phyloP scores from a whole-genome alignment of 352 stramenopile genomes.

The Globisporangium viniferum region DNA sequence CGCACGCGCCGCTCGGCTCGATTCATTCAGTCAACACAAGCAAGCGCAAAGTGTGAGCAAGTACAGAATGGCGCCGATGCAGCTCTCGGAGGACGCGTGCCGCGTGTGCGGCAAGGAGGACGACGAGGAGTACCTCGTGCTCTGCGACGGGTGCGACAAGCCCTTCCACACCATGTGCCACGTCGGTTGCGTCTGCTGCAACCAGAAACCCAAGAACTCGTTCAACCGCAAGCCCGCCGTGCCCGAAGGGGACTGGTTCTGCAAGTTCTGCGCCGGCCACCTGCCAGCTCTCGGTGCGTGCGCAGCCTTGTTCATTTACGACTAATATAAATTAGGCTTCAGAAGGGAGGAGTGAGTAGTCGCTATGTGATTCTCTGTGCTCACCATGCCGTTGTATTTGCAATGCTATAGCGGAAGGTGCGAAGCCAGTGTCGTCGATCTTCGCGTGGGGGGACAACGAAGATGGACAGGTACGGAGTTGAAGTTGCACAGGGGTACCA shows the following conservation, averaged over 20 bases:
- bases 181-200: slow-evolving; percentile 74
- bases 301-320: not conserved
- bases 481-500: not conserved
- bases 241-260: slow-evolving; percentile 83
- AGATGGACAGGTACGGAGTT: slow-evolving; percentile 57
- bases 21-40: not conserved
- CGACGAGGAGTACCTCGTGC: slow-evolving; percentile 72
- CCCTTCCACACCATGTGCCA: slow-evolving; percentile 76
- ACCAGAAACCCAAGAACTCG: slow-evolving; percentile 71
- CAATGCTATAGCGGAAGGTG: slow-evolving; percentile 28
- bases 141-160: slow-evolving; percentile 78
- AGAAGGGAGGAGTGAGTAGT: not conserved
- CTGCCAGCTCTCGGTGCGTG: slow-evolving; percentile 43
- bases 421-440: slow-evolving; percentile 46
- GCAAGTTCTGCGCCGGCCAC: slow-evolving; percentile 78
- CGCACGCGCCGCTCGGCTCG: not conserved
- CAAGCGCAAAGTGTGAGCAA: not conserved
- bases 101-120: slow-evolving; percentile 76
- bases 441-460: slow-evolving; percentile 80
- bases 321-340: not conserved
- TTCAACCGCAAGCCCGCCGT: slow-evolving; percentile 73
- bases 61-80: slow-evolving; percentile 12
- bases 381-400: not conserved
- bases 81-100: slow-evolving; percentile 68
- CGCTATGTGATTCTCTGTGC: not conserved